These are phyloP conservation scores for Crithidia fasciculata DNA, from an alignment of 208 protist genomes.

Conservation along the genomic window DNA sequence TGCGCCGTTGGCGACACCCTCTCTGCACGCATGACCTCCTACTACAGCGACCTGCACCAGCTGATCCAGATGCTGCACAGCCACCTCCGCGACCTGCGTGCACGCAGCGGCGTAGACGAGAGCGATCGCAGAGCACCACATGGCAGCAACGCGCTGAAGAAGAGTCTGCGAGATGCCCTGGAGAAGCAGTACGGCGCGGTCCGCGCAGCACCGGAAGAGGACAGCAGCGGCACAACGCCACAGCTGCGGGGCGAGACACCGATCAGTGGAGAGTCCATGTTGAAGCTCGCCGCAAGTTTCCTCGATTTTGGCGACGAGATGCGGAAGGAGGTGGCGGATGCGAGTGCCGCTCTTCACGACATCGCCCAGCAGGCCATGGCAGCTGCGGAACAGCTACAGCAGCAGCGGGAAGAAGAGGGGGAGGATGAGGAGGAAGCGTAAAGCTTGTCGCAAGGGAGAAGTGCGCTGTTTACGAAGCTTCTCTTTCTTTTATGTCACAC, in stretches of 20 bases:
- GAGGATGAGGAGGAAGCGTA: too few relatives aligned
- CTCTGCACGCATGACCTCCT: constrained; percentile 46
- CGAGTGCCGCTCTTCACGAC: constrained; percentile 40
- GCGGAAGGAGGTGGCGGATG: constrained; percentile 52
- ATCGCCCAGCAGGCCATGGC: constrained; percentile 40
- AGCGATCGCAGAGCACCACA: background rate
- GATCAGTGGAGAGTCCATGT: constrained; percentile 30
- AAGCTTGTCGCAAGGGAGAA: too few relatives aligned
- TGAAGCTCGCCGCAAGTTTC: constrained; percentile 70
- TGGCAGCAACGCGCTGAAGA: background rate
- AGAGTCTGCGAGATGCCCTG: constrained; percentile 28
- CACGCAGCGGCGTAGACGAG: background rate
- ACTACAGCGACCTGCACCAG: constrained; percentile 67
- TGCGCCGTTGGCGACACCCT: constrained; percentile 49
- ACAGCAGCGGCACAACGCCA: background rate
- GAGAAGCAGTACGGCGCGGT: constrained; percentile 35
- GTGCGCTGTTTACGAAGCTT: too few relatives aligned
- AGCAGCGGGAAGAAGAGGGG: too few relatives aligned
- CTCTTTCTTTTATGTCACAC: too few relatives aligned
- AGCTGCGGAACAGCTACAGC: constrained; percentile 18
- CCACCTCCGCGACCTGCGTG: constrained; percentile 27
- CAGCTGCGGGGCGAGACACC: background rate
- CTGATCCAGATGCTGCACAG: constrained; percentile 62
- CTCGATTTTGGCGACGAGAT: constrained; percentile 80
- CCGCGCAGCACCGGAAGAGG: background rate